Conservation (phyloP, 192 early-diverging fungal genomes). For the Coemansia sp. region DNA sequence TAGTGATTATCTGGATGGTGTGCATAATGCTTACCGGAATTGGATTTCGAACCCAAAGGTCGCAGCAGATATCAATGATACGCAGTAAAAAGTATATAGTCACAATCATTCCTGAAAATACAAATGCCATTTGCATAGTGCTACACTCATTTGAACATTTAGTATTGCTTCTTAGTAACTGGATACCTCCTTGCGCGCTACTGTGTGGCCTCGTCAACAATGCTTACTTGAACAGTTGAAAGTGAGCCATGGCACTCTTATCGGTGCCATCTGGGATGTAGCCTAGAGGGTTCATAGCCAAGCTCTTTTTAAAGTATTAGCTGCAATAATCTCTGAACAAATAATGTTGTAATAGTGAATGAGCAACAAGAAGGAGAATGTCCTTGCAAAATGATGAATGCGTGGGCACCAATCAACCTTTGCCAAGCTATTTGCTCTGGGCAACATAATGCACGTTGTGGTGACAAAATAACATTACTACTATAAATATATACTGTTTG, state of each 20-base stretch:
- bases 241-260: slow-evolving; percentile 11
- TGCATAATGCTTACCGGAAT: slow-evolving; percentile 20
- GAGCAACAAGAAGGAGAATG: neutral
- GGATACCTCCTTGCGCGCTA: neutral
- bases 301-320: neutral
- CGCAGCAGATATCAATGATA: slow-evolving; percentile 28
- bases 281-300: slow-evolving; percentile 9
- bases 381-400: too few relatives aligned
- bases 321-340: neutral
- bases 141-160: slow-evolving; percentile 10
- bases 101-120: slow-evolving; percentile 16
- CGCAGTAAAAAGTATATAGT: slow-evolving; percentile 32
- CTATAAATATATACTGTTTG: too few relatives aligned
- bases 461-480: too few relatives aligned
- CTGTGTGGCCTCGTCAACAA: too few relatives aligned
- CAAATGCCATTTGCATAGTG: slow-evolving; percentile 41
- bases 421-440: too few relatives aligned
- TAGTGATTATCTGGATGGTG: neutral
- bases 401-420: too few relatives aligned
- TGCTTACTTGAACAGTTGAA: slow-evolving; percentile 38
- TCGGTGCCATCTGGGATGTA: slow-evolving; percentile 29
- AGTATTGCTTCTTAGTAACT: neutral
- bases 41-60: slow-evolving; percentile 37
- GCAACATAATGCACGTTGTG: too few relatives aligned
- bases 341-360: neutral